Conservation (phyloP, 345 rosid species). For the Schrenkiella parvula region DNA sequence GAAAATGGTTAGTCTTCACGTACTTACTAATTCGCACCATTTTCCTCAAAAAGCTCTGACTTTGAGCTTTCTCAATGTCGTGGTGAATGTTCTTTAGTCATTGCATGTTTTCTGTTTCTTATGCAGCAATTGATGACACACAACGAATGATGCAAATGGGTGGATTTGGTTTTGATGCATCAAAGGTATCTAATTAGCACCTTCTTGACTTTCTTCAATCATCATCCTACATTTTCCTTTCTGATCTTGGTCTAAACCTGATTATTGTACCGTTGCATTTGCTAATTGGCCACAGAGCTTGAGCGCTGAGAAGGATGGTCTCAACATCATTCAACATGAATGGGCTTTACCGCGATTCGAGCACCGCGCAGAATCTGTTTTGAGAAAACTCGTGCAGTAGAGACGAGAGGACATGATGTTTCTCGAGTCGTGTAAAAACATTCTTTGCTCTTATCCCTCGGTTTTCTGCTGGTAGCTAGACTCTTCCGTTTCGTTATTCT, state of each 20-base stretch:
- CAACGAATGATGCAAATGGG: conserved; percentile 99
- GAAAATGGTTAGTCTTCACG: conserved; percentile 75
- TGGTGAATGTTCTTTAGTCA: background rate
- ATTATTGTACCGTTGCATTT: conserved; percentile 4
- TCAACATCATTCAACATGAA: conserved; percentile 68
- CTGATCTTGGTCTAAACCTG: conserved; percentile 1
- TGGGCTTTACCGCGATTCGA: conserved; percentile 79
- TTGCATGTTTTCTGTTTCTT: conserved; percentile 5
- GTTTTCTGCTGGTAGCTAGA: background rate
- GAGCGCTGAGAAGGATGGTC: conserved; percentile 77
- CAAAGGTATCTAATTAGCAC: conserved; percentile 47
- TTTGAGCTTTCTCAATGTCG: background rate
- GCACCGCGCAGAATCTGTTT: conserved; percentile 76
- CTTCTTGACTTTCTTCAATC: background rate
- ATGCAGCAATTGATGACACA: conserved; percentile 82
- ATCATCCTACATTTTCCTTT: background rate
- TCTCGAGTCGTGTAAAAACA: background rate
- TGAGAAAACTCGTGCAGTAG: conserved; percentile 60
- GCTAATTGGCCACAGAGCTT: conserved; percentile 50
- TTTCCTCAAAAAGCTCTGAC: background rate
- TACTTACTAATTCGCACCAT: background rate
- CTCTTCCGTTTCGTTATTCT: background rate
- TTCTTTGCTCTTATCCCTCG: background rate
- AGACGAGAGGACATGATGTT: background rate
- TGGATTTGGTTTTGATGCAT: conserved; percentile 89